Evolutionary conservation across 108 stramenopile genomes (phyloP), one percentile per base, ranked within the genome.

Genomic region (Pseudonitzschia multistriata): DNA sequence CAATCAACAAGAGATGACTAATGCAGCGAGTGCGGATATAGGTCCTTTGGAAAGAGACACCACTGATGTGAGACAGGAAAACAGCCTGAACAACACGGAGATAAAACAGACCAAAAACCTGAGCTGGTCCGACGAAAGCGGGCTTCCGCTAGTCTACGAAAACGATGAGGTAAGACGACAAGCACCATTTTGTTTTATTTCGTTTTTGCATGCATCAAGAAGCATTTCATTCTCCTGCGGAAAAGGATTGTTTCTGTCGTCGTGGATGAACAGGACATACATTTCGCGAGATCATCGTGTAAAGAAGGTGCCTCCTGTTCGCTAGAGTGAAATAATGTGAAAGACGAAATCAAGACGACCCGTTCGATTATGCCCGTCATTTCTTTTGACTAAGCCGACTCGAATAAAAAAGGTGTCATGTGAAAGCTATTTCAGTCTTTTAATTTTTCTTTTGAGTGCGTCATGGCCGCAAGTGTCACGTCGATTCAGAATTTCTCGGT

Each of bases 111-210:
- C 69, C 14, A 59, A 59, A 36, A 88, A 81, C 48, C 73, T 78
- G 57, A 89, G 88, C 25, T 92, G 91, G 88, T 88, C 87, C 3
- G 91, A 92, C 66, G 84, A 88, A 64, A 74, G 73, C 53, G 91
- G 87, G 6, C 76, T 80, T 45, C 74, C 77, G 24, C 73, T 92
- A 21, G 88, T 87, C 10, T 84, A 90, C 64, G 85, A 82, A 63
- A 71, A 77, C 36, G 83, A 86, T 53, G 87, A 88, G 77, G 81
- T 86, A 74, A 76, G 76, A 72, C 36, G 40, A 42, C 10, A 66
- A 8, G 11, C 8, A 6, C 17, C 42, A 45, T 45, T 45, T 13
- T 1, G 11, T 45, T 8, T 45, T 45, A 1, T 17, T 45, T 17
- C 15, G 13, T 13, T 13, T 13, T 17, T 17, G 42, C 42, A 45